These are phyloP conservation scores for Salix koriyanagi DNA, from an alignment of 345 rosid species.

Conservation along the genomic window DNA sequence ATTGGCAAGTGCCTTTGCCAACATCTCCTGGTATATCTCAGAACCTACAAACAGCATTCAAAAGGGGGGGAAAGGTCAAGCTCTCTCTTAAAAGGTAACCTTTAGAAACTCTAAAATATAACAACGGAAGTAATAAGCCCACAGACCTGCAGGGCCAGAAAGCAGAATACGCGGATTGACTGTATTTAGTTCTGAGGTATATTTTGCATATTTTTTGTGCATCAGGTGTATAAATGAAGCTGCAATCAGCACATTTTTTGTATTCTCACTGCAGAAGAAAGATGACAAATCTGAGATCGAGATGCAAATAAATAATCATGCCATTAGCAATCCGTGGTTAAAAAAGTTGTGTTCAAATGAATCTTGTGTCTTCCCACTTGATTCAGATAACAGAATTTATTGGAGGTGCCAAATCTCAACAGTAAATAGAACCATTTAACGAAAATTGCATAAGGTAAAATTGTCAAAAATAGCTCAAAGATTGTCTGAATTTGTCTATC, in stretches of 20 bases:
- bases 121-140: background rate
- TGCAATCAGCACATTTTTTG: constrained; percentile 67
- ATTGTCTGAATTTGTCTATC: too few relatives aligned
- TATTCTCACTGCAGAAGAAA: constrained; percentile 56
- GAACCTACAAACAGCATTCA: constrained; percentile 54
- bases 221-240: constrained; percentile 81
- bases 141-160: constrained; percentile 89
- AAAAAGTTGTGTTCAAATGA: background rate
- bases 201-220: constrained; percentile 69
- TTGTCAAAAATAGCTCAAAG: too few relatives aligned
- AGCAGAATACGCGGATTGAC: constrained; percentile 84
- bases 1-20: constrained; percentile 82
- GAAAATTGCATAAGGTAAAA: background rate
- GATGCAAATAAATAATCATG: background rate
- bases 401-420: background rate
- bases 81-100: background rate
- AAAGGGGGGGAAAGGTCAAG: background rate
- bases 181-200: constrained; percentile 61
- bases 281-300: background rate
- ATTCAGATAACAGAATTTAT: background rate
- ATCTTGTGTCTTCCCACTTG: background rate
- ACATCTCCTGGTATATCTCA: constrained; percentile 87
- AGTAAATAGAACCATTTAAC: background rate
- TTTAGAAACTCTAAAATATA: background rate
- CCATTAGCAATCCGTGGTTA: background rate